A percentile compares a stretch with the other conserved stretches of the same genome.
Conservation (phyloP, 2,329 filamentous ascomycete species). For the Fusarium kyushuense region DNA sequence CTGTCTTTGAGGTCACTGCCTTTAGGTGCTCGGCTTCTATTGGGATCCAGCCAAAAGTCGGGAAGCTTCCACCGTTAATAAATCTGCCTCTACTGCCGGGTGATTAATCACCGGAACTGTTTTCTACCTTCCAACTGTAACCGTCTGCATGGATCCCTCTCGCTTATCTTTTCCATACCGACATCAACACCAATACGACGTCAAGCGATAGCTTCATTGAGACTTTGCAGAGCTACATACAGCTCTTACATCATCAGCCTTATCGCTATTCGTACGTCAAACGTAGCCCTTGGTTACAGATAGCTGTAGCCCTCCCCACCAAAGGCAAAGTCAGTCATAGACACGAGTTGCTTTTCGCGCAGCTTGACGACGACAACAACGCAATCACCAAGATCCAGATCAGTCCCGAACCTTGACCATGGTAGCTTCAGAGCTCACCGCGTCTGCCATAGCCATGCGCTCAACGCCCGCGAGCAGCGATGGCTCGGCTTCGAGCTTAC, state of each 20-base stretch:
- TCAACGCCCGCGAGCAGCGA: constrained; percentile 43
- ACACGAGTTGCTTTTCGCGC: constrained; percentile 14
- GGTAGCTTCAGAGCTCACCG: constrained; percentile 56
- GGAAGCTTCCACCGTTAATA: constrained; percentile 33
- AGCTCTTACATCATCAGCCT: constrained; percentile 33
- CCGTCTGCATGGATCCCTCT: constrained; percentile 19
- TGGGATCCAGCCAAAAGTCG: constrained; percentile 38
- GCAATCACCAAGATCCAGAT: background rate
- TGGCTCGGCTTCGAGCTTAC: constrained; percentile 31
- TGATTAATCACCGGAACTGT: constrained; percentile 16
- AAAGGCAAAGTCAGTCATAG: constrained; percentile 7
- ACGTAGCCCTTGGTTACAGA: background rate
- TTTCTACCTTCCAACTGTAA: constrained; percentile 4
- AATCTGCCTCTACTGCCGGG: constrained; percentile 15
- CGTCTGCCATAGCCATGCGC: constrained; percentile 52
- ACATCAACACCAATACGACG: constrained; percentile 3
- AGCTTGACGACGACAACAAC: constrained; percentile 18
- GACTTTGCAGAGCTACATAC: constrained; percentile 13
- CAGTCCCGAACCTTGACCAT: constrained; percentile 40
- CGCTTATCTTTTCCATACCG: constrained; percentile 4
- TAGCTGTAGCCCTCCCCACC: constrained; percentile 23
- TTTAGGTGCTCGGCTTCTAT: constrained; percentile 22
- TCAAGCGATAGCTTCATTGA: constrained; percentile 6
- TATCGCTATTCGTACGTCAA: constrained; percentile 24
- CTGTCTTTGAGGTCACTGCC: constrained; percentile 20